Percentiles rank a stretch among this genome's conserved stretches.
Evolutionary conservation across 495 filamentous ascomycete genomes (phyloP).

Genomic region (Amorphotheca resinae): DNA sequence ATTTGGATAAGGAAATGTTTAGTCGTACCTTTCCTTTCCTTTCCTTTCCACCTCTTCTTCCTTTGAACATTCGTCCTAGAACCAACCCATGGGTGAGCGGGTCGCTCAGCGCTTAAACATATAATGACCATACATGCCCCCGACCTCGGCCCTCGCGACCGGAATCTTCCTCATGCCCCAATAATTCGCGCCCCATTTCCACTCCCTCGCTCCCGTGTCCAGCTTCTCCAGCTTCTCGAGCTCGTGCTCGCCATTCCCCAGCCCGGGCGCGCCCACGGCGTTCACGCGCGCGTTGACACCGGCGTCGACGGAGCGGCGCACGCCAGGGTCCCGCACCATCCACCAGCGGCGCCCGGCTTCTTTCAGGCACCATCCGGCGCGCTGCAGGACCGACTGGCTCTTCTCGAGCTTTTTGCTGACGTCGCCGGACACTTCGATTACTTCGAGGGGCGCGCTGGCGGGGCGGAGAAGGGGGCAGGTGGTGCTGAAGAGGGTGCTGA

Average conservation of each 20-base stretch:
- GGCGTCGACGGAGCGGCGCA: neutral
- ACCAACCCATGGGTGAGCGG: too few relatives aligned
- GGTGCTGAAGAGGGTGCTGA: slow-evolving; percentile 46
- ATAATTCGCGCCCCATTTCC: slow-evolving; percentile 85
- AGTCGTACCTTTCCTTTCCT: too few relatives aligned
- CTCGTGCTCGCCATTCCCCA: too few relatives aligned
- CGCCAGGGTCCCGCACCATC: slow-evolving; percentile 45
- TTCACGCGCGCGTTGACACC: slow-evolving; percentile 15
- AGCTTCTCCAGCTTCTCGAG: too few relatives aligned
- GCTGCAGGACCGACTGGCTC: slow-evolving; percentile 24
- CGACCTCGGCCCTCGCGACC: slow-evolving; percentile 63
- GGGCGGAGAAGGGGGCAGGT: slow-evolving; percentile 45
- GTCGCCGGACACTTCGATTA: slow-evolving; percentile 67
- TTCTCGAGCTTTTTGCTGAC: slow-evolving; percentile 29
- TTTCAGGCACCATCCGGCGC: slow-evolving; percentile 52
- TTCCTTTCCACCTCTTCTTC: too few relatives aligned
- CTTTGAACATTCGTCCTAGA: too few relatives aligned
- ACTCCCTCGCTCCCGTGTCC: slow-evolving; percentile 33
- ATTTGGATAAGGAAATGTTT: too few relatives aligned
- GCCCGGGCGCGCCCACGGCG: too few relatives aligned
- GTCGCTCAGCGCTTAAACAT: slow-evolving; percentile 71
- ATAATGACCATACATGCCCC: slow-evolving; percentile 76
- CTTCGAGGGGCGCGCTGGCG: slow-evolving; percentile 56
- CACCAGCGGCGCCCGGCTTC: slow-evolving; percentile 52
- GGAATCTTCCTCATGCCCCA: slow-evolving; percentile 87